Percentiles rank a stretch among this genome's conserved stretches.
Conservation (phyloP, 2,329 filamentous ascomycete genomes). For the Pezicula radicicola region DNA sequence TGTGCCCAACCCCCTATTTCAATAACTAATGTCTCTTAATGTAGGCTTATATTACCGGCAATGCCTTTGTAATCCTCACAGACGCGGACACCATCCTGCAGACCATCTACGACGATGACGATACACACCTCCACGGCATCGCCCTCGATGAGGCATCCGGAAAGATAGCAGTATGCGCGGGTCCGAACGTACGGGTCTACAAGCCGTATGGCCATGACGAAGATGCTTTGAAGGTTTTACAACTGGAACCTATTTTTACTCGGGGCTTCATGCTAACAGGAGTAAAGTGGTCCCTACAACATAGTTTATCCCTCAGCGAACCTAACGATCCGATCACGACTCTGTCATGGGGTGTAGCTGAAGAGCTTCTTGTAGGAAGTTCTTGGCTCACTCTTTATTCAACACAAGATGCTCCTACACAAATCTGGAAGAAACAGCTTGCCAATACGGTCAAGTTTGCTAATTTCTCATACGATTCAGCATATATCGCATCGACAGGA, state of each 20-base stretch:
- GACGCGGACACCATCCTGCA: constrained; percentile 75
- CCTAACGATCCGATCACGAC: constrained; percentile 43
- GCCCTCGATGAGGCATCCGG: constrained; percentile 78
- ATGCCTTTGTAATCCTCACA: constrained; percentile 79
- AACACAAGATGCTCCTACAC: constrained; percentile 43
- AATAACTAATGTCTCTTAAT: constrained; percentile 7
- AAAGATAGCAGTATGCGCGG: constrained; percentile 77
- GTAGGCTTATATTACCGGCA: constrained; percentile 86
- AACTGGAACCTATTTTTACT: neutral
- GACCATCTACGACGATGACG: constrained; percentile 83
- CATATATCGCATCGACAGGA: constrained; percentile 79
- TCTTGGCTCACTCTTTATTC: constrained; percentile 67
- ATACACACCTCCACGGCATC: constrained; percentile 64
- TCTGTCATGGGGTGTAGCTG: constrained; percentile 83
- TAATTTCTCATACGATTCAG: constrained; percentile 80
- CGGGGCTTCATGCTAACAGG: constrained; percentile 15
- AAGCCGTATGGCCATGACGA: constrained; percentile 69
- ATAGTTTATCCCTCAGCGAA: constrained; percentile 48
- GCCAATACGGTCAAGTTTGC: constrained; percentile 73
- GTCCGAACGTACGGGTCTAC: constrained; percentile 69
- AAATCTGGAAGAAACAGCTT: constrained; percentile 72
- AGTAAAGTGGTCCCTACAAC: constrained; percentile 61
- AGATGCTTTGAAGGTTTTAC: constrained; percentile 68
- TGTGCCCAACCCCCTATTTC: neutral
- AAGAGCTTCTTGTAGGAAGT: constrained; percentile 81